These are phyloP conservation scores for Sanguinoderma infundibulare DNA, from an alignment of 1,284 basidiomycete species.

Conservation along the genomic window DNA sequence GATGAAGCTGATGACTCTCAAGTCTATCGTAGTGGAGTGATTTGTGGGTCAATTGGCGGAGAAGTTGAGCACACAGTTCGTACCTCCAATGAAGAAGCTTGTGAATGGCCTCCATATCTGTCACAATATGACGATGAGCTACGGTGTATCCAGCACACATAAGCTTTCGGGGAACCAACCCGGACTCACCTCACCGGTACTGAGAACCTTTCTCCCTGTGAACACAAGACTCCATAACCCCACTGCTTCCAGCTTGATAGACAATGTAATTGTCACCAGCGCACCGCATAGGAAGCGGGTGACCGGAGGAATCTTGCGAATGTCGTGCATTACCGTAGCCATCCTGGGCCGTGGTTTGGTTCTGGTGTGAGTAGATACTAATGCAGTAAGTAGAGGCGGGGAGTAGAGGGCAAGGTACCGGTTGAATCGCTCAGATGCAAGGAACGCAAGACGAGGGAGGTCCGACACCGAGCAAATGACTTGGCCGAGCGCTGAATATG, in stretches of 20 bases:
- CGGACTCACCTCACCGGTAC: constrained; percentile 55
- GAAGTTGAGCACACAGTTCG: constrained; percentile 26
- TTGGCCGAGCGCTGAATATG: neutral
- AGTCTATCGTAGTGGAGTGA: constrained; percentile 30
- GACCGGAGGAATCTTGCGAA: constrained; percentile 85
- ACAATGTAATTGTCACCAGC: constrained; percentile 63
- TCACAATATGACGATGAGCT: neutral
- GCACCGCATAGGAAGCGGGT: constrained; percentile 75
- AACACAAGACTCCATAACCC: constrained; percentile 63
- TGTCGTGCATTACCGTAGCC: constrained; percentile 50
- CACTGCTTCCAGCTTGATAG: constrained; percentile 63
- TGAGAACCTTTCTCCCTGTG: constrained; percentile 49
- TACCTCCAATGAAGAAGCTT: constrained; percentile 80
- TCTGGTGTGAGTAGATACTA: neutral
- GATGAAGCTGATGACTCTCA: constrained; percentile 53
- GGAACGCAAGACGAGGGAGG: neutral
- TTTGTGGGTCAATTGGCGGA: constrained; percentile 43
- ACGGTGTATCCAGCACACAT: neutral
- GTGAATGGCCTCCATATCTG: constrained; percentile 82
- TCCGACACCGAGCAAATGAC: neutral
- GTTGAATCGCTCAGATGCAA: neutral
- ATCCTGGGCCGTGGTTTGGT: constrained; percentile 13
- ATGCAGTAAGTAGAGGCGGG: neutral
- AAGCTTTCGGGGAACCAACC: neutral
- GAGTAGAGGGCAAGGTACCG: too few relatives aligned